These are phyloP conservation scores for Silene vulgaris DNA, from an alignment of 179 eudicot species.

Conservation along the genomic window DNA sequence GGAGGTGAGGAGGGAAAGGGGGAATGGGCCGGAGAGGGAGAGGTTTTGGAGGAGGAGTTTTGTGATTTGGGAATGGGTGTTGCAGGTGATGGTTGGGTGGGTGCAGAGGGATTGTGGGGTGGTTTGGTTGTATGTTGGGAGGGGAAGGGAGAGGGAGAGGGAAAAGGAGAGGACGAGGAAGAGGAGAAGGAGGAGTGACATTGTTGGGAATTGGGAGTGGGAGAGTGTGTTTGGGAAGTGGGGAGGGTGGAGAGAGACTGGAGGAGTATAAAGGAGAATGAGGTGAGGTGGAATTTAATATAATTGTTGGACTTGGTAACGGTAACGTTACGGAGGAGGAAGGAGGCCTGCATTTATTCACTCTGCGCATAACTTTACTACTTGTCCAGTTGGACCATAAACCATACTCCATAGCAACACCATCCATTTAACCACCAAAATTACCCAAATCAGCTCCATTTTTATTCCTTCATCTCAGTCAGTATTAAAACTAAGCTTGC, in stretches of 20 bases:
- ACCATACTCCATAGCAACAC: too few species aligned
- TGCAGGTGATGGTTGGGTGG: conserved; percentile 23
- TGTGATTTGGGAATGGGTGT: conserved; percentile 55
- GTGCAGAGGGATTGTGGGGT: conserved; percentile 43
- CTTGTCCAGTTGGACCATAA: too few species aligned
- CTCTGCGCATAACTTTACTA: too few species aligned
- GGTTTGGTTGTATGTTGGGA: conserved; percentile 41
- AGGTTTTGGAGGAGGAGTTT: conserved; percentile 57
- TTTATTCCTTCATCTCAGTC: too few species aligned
- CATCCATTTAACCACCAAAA: too few species aligned
- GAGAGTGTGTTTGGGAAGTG: background rate
- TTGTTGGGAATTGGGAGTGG: conserved; percentile 12
- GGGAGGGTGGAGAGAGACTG: background rate
- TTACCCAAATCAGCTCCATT: too few species aligned
- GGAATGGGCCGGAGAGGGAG: conserved; percentile 35
- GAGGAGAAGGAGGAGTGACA: background rate
- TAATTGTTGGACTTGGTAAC: background rate
- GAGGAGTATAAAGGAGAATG: background rate
- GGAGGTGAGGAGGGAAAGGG: conserved; percentile 31
- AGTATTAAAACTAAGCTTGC: too few species aligned
- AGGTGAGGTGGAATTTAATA: background rate
- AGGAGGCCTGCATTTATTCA: too few species aligned
- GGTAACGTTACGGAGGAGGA: background rate
- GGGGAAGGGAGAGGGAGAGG: conserved; percentile 10
- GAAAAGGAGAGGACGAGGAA: conserved; percentile 15